Base-by-base conservation (phyloP, 345 rosid genomes). In the Adansonia digitata region DNA sequence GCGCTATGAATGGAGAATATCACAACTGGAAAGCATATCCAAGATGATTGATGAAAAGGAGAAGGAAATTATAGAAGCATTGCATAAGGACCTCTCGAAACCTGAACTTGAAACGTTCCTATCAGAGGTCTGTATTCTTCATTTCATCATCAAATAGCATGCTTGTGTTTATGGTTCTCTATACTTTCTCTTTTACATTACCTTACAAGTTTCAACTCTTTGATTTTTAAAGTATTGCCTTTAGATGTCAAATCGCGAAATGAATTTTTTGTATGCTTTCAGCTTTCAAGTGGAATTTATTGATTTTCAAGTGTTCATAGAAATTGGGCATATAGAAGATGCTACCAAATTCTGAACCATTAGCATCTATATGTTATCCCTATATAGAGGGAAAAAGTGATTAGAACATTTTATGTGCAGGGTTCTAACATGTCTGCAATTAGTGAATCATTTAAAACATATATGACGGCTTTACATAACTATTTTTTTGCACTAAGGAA, bases 1-100 rank as follows among this genome's bases (percentile, higher is more conserved):
- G 85, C 89, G 88, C 82, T 92, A 89, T 22, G 91, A 89, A 7
- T 94, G 98, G 96, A 85, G 97, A 73, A 75, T 85, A n/a, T 73
- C 89, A 24, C 97, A 92, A 85, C 74, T 94, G 76, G 77, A 82
- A 69, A 78, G 83, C 73, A 83, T 92, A 46, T 63, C 72, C 12
- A 86, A 72, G 48, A 92, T 94, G 97, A 72, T 92, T 2, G 88
- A 86, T 1, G 97, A 94, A 75, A 88, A 86, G 69, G 94, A 90
- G 83, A 82, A 57, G 56, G 84, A 76, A 10, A 90, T 92, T 70
- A 5, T 68, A 3, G 80, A 85, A 69, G 98, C 96, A 74, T 83
- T 94, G 62, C 2, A 80, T 49, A 49, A 84, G 66, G 98, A 94
- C 84, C 96, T 94, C 67, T 80, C 89, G 20, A 94, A 88, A 78